Evolutionary conservation across 371 early-diverging fungal species (phyloP).

Genomic region (Saksenaea vasiformis): DNA sequence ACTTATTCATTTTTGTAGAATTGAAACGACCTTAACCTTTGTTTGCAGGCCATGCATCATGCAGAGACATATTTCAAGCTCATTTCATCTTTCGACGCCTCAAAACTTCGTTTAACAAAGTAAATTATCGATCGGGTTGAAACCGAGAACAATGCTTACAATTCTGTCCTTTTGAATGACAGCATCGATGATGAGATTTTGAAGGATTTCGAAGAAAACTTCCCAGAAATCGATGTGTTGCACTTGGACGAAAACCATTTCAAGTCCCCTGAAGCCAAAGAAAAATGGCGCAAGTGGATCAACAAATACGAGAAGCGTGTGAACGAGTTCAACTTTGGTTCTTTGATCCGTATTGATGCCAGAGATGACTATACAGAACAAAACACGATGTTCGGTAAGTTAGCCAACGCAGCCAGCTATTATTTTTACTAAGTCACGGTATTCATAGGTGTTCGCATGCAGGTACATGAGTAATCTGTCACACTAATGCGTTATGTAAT

Average conservation of each 20-base stretch:
- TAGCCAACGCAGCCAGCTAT: slow-evolving; percentile 10
- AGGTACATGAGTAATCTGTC: slow-evolving; percentile 32
- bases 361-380: slow-evolving; percentile 78
- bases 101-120: slow-evolving; percentile 80
- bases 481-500: background rate
- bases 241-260: slow-evolving; percentile 73
- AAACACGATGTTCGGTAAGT: slow-evolving; percentile 85
- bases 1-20: background rate
- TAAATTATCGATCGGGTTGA: slow-evolving; percentile 22
- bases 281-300: slow-evolving; percentile 86
- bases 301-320: slow-evolving; percentile 83
- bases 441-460: slow-evolving; percentile 50
- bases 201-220: slow-evolving; percentile 69
- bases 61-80: slow-evolving; percentile 91
- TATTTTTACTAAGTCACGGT: slow-evolving; percentile 13
- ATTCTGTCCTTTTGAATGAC: slow-evolving; percentile 1
- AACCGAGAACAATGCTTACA: background rate
- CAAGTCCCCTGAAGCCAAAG: slow-evolving; percentile 81
- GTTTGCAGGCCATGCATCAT: slow-evolving; percentile 77
- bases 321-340: slow-evolving; percentile 91
- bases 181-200: slow-evolving; percentile 87
- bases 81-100: slow-evolving; percentile 65
- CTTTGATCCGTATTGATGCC: slow-evolving; percentile 78
- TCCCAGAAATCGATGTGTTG: slow-evolving; percentile 70
- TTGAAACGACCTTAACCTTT: background rate